phyloP scores from a whole-genome alignment of 2,329 filamentous ascomycete species.

The Aspergillus sp. region DNA sequence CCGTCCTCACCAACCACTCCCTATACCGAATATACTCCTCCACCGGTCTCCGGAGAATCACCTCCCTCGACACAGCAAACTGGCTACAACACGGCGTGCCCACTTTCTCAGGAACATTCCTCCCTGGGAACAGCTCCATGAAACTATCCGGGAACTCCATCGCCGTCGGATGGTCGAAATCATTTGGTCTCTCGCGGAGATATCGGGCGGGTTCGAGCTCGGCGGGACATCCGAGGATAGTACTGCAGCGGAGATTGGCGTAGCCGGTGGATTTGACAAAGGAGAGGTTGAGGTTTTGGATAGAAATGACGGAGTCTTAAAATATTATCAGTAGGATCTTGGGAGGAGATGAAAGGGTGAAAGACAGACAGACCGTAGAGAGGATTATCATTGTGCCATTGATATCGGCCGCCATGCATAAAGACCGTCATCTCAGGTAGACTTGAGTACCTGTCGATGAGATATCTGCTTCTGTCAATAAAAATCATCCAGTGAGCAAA shows the following conservation, averaged over 20 bases:
- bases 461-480: slow-evolving; percentile 7
- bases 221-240: slow-evolving; percentile 27
- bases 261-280: slow-evolving; percentile 51
- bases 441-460: slow-evolving; percentile 27
- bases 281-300: slow-evolving; percentile 46
- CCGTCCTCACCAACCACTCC: slow-evolving; percentile 44
- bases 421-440: slow-evolving; percentile 39
- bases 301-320: slow-evolving; percentile 27
- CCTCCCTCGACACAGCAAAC: slow-evolving; percentile 44
- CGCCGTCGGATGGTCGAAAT: slow-evolving; percentile 19
- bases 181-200: slow-evolving; percentile 23
- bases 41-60: slow-evolving; percentile 36
- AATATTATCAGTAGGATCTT: neutral
- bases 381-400: slow-evolving; percentile 35
- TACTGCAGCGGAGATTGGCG: slow-evolving; percentile 53
- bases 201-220: slow-evolving; percentile 29
- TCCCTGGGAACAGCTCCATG: slow-evolving; percentile 37
- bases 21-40: slow-evolving; percentile 43
- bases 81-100: slow-evolving; percentile 50
- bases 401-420: slow-evolving; percentile 38
- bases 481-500: neutral
- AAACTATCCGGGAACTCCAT: slow-evolving; percentile 32
- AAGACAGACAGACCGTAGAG: slow-evolving; percentile 14
- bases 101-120: slow-evolving; percentile 34
- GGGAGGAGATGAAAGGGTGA: neutral